A percentile compares a stretch with the other conserved stretches of the same genome.
These are phyloP conservation scores for Plantago ovata DNA, from an alignment of 257 asterid species.

Conservation along the genomic window DNA sequence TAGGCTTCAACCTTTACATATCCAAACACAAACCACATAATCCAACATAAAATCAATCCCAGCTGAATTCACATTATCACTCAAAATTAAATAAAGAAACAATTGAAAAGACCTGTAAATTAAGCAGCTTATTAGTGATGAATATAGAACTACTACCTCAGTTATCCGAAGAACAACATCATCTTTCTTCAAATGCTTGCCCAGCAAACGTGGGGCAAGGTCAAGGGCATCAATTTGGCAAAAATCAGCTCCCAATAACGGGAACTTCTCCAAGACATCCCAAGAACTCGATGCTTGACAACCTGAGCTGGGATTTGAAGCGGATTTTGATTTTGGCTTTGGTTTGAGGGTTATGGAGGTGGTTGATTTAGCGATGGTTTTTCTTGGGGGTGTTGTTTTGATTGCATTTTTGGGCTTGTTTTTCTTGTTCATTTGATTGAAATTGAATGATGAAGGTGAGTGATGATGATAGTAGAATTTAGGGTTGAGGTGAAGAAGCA, in stretches of 20 bases:
- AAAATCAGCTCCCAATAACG: conserved; percentile 57
- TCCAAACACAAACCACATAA: conserved; percentile 17
- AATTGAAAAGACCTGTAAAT: no score
- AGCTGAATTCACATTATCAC: background rate
- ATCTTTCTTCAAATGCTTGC: conserved; percentile 76
- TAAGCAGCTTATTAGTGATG: no score
- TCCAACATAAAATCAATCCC: conserved; percentile 9
- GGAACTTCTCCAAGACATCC: conserved; percentile 20
- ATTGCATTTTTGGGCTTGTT: conserved; percentile 19
- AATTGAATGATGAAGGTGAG: conserved; percentile 3
- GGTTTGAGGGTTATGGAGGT: conserved; percentile 18
- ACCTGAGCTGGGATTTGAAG: conserved; percentile 20
- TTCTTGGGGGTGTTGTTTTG: conserved; percentile 22
- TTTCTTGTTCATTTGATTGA: conserved; percentile 33
- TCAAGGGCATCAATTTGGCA: conserved; percentile 88
- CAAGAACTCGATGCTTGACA: conserved; percentile 21
- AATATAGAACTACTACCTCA: conserved; percentile 62
- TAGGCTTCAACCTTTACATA: conserved; percentile 86
- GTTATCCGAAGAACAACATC: conserved; percentile 87
- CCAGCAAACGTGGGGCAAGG: conserved; percentile 95
- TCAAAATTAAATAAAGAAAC: background rate
- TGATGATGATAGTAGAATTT: no score
- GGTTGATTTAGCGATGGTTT: conserved; percentile 13
- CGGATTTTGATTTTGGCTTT: conserved; percentile 22
- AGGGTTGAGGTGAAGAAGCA: no score